Base-by-base conservation (phyloP, 2,329 filamentous ascomycete genomes). In the Tolypocladium amazonense region DNA sequence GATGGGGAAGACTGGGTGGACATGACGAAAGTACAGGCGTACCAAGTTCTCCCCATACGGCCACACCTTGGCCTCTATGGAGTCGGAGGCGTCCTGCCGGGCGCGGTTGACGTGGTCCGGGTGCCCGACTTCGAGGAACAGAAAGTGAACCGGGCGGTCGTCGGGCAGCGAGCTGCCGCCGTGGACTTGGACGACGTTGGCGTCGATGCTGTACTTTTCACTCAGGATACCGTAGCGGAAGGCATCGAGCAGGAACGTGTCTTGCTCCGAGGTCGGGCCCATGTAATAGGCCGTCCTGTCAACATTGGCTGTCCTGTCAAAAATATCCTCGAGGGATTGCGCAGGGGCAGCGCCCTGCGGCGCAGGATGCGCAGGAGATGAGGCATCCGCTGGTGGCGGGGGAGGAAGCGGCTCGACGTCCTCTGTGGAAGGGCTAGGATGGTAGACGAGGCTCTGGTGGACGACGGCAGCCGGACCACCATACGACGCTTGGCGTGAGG, bases 141-240 rank as follows among this genome's bases (percentile, higher is more conserved):
- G 71, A 56, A 80, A 80, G 64, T 80, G 77, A 14, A 78, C 69
- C 0, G 78, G 77, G 8, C 75, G 72, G 27, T 72, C 71, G 38
- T 74, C 71, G 15, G 65, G 61, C 38, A 68, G 62, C 3, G 67
- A 58, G 56, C 72, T 66, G 12, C 76, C 76, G 18, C 70, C 63
- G 43, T 73, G 71, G 0, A 78, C 74, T 57, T 78, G 76, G 25
- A 76, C 68, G 56, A 79, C 73, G 56, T 77, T 76, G 61, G 75
- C 77, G 60, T 77, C 76, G 9, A 79, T 70, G 33, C 75, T 74
- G 23, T 73, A 71, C n/a, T 75, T 74, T 56, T 74, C 72, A 52
- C 77, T 78, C 53, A 79, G 67, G 35, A 80, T 73, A 23, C 76
- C 72, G 41, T 77, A 79, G 23, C 77, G 70, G 58, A 80, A 79